A percentile compares a stretch with the other conserved stretches of the same genome.
Evolutionary conservation across 179 eudicot species (phyloP).

Genomic region (Nepenthes alata): DNA sequence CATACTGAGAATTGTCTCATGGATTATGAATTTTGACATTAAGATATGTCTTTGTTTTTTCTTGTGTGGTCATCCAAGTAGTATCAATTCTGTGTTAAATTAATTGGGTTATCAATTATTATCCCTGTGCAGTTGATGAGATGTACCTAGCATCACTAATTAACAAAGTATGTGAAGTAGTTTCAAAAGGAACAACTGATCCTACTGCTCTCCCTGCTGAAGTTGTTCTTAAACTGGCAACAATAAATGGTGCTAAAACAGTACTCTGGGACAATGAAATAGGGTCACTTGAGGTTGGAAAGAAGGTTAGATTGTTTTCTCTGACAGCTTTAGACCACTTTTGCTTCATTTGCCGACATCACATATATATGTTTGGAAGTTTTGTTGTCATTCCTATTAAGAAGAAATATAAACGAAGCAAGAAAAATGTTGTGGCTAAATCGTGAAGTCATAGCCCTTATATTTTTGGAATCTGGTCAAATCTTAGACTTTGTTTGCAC

Average conservation of each 20-base stretch:
- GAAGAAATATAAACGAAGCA: too few relatives aligned
- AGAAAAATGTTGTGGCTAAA: not conserved
- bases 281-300: slow-evolving; percentile 82
- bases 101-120: not conserved
- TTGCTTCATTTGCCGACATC: not conserved
- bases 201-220: slow-evolving; percentile 82
- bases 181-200: slow-evolving; percentile 58
- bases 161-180: slow-evolving; percentile 79
- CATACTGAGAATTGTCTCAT: too few relatives aligned
- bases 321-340: not conserved
- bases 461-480: not conserved
- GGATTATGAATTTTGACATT: not conserved
- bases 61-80: not conserved
- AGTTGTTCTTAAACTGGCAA: slow-evolving; percentile 65
- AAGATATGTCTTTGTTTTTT: not conserved
- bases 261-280: slow-evolving; percentile 83
- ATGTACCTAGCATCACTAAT: slow-evolving; percentile 91
- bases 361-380: not conserved
- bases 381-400: not conserved
- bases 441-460: not conserved
- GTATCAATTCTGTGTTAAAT: not conserved
- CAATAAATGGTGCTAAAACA: slow-evolving; percentile 78
- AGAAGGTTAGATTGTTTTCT: slow-evolving; percentile 41
- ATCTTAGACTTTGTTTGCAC: too few relatives aligned
- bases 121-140: slow-evolving; percentile 63